Conservation (phyloP, 2,329 filamentous ascomycete species). For the Diaporthe ampelina region DNA sequence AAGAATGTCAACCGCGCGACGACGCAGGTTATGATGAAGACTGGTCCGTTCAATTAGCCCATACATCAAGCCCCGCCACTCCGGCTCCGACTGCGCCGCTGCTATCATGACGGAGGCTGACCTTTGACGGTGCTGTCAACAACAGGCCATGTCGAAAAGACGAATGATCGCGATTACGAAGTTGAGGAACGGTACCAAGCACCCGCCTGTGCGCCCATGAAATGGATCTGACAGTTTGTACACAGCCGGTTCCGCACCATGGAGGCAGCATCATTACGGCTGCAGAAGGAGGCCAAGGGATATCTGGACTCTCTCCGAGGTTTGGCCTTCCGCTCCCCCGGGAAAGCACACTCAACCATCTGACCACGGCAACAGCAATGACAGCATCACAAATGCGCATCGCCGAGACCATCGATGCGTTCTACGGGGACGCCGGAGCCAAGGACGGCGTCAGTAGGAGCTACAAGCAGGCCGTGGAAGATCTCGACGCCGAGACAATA, state of each 20-base stretch:
- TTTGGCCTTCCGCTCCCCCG: slow-evolving; percentile 52
- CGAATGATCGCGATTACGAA: slow-evolving; percentile 98
- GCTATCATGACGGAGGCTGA: background rate
- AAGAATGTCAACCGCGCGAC: slow-evolving; percentile 99
- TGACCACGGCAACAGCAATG: slow-evolving; percentile 76
- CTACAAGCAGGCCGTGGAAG: slow-evolving; percentile 98
- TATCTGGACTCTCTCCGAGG: slow-evolving; percentile 96
- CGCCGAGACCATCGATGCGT: slow-evolving; percentile 98
- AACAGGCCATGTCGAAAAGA: slow-evolving; percentile 94
- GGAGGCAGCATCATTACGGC: slow-evolving; percentile 90
- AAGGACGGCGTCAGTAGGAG: slow-evolving; percentile 95
- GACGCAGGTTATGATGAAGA: slow-evolving; percentile 99
- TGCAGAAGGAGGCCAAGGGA: slow-evolving; percentile 98
- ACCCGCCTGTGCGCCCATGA: background rate
- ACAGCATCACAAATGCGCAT: slow-evolving; percentile 99
- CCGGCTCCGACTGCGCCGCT: background rate
- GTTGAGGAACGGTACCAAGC: slow-evolving; percentile 84
- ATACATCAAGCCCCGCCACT: background rate
- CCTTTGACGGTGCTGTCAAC: slow-evolving; percentile 54
- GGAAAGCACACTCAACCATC: background rate
- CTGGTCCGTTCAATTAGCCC: slow-evolving; percentile 66
- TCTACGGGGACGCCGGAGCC: slow-evolving; percentile 96
- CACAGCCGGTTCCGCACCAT: slow-evolving; percentile 95
- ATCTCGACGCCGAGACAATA: slow-evolving; percentile 97
- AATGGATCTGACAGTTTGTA: slow-evolving; percentile 34